Base-by-base conservation (phyloP, 1,284 basidiomycete species). In the Ustilago lituana region DNA sequence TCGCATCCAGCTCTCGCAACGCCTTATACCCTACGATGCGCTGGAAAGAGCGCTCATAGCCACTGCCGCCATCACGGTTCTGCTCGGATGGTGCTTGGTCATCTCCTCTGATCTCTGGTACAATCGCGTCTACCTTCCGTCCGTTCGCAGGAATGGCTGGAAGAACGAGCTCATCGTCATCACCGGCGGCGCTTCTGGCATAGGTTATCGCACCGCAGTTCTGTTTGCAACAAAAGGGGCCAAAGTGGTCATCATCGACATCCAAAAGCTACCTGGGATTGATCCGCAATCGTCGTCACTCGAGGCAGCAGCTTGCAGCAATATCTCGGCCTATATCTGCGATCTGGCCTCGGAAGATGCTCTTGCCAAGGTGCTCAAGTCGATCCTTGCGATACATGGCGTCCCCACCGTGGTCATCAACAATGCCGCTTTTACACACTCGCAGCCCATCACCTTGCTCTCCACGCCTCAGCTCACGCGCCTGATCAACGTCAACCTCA, bases 401-500 rank as follows among this genome's bases (percentile, higher is more conserved):
- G 37, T 36, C 3, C 63, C 62, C 29, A 95, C 95, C 0, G 87
- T 98, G 27, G 84, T 98, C 14, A 86, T 98, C 77, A 98, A 98
- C 84, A 98, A 97, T 77, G 95, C 95, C 1, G 95, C 94, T n/a
- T 88, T 97, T 51, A 91, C 92, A 27, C 90, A 94, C 82, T 93
- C 94, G 26, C 94, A 93, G 77, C 84, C 89, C 0, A 84, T 98
- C 22, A 84, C 94, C 4, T 93, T 94, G 76, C 85, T 97, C 47
- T 85, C 84, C 1, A 86, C 90, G 1, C 86, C 87, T 39, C 94
- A 98, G 76, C 83, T 98, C 35, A 84, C 88, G 24, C 73, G 50
- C 14, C 63, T 94, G 0, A 92, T 98, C 76, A 88, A 88, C 23
- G 90, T 93, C 53, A 98, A 98, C 80, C 89, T 90, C 1, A 83